Conservation (phyloP, 129 eudicot species). For the Daucus carota region DH1_v3.0 NC_030385.2:42326001-42326500, state of each 20-base stretch:
- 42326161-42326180: conserved; percentile 55
- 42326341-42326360: conserved; percentile 57
- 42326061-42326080: conserved; percentile 45
- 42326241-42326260: neutral
- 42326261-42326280: neutral
- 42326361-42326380: conserved; percentile 81
- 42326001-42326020: neutral
- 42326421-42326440: neutral
- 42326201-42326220: conserved; percentile 52
- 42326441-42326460: neutral
- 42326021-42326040: conserved; percentile 2
- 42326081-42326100: conserved; percentile 75
- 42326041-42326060: conserved; percentile 30
- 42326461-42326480: neutral
- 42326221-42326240: conserved; percentile 2
- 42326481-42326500: neutral
- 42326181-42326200: conserved; percentile 70
- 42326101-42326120: conserved; percentile 96
- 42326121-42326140: conserved; percentile 82
- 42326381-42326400: conserved; percentile 82
- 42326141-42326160: conserved; percentile 90
- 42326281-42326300: conserved; percentile 40
- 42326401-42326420: conserved; percentile 57
- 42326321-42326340: conserved; percentile 73
- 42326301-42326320: conserved; percentile 99